Evolutionary conservation across 163 green algal genomes (phyloP).

Genomic region (Scenedesmus sp.): DNA sequence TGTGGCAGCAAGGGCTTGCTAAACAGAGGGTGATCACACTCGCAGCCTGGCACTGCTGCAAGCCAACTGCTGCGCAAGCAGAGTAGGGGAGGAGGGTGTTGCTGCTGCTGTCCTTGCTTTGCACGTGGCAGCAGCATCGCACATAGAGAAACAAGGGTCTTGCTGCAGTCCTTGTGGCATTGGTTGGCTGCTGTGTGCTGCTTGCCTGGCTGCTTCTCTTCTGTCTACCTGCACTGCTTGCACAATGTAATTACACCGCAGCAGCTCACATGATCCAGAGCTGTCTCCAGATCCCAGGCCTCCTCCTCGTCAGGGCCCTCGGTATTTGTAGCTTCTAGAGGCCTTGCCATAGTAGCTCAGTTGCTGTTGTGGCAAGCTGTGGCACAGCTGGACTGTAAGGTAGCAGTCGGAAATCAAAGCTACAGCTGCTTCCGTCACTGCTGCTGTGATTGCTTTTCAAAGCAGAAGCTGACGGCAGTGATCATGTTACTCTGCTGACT

Average conservation of each 20-base stretch:
- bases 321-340: background rate
- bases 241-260: too few species aligned
- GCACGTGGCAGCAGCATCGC: background rate
- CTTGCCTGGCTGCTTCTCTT: too few species aligned
- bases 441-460: background rate
- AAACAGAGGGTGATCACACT: background rate
- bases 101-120: background rate
- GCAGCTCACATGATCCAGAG: slow-evolving; percentile 22
- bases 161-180: background rate
- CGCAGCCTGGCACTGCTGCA: background rate
- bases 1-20: background rate
- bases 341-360: background rate
- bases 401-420: background rate
- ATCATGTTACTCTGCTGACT: background rate
- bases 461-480: background rate
- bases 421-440: too few species aligned
- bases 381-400: background rate
- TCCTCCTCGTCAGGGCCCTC: too few species aligned
- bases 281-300: slow-evolving; percentile 9
- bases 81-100: background rate
- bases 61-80: background rate
- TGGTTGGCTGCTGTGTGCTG: background rate
- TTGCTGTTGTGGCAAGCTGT: background rate
- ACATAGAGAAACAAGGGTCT: background rate
- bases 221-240: too few species aligned